A percentile compares a stretch with the other conserved stretches of the same genome.
phyloP scores from a whole-genome alignment of 371 early-diverging fungal genomes.

The Mucor racemosus region DNA sequence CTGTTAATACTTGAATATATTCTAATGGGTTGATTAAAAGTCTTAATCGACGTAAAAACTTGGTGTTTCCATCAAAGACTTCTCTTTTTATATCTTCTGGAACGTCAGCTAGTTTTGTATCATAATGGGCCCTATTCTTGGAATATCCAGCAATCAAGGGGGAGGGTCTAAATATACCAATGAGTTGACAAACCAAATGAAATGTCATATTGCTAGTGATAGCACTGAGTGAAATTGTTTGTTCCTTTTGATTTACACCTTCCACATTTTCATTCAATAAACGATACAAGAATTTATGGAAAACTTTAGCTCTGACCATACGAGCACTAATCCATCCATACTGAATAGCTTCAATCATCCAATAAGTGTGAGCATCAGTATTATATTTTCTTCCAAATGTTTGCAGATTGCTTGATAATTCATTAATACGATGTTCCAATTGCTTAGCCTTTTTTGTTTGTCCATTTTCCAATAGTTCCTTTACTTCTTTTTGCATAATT shows the following conservation, averaged over 20 bases:
- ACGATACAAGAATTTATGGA: slow-evolving; percentile 46
- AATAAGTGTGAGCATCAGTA: not conserved
- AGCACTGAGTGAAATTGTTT: slow-evolving; percentile 6
- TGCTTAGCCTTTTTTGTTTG: slow-evolving; percentile 7
- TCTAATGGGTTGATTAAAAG: slow-evolving; percentile 13
- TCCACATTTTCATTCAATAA: slow-evolving; percentile 13
- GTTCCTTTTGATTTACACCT: slow-evolving; percentile 23
- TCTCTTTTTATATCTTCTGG: slow-evolving; percentile 14
- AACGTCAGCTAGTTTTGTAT: slow-evolving; percentile 3
- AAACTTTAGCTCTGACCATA: slow-evolving; percentile 42
- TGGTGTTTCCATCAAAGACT: slow-evolving; percentile 11
- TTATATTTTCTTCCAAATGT: not conserved
- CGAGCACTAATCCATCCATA: slow-evolving; percentile 52
- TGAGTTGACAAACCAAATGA: slow-evolving; percentile 8
- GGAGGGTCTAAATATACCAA: slow-evolving; percentile 23
- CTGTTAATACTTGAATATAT: not conserved
- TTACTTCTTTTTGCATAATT: slow-evolving; percentile 28
- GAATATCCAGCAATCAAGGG: not conserved
- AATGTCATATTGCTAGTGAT: slow-evolving; percentile 20
- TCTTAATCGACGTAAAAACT: slow-evolving; percentile 27
- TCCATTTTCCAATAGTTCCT: not conserved
- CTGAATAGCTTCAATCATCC: slow-evolving; percentile 41
- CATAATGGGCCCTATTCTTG: not conserved
- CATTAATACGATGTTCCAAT: slow-evolving; percentile 6
- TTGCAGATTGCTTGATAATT: slow-evolving; percentile 11